Conservation (phyloP, 2,329 filamentous ascomycete genomes). For the Apiospora kogelbergensis region DNA sequence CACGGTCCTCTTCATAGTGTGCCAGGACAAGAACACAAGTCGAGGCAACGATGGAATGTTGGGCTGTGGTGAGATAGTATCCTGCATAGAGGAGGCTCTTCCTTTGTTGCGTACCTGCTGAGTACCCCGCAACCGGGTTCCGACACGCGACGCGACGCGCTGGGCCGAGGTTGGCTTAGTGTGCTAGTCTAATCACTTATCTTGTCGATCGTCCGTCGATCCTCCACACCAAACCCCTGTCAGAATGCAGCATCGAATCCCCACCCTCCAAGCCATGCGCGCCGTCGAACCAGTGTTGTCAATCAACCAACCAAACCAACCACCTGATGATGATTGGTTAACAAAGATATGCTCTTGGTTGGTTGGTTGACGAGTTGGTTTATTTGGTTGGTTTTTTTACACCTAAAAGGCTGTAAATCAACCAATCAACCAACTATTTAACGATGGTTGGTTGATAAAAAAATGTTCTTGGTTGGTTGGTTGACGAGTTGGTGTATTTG, state of each 20-base stretch:
- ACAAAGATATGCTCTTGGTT: too few species aligned
- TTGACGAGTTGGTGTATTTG: too few species aligned
- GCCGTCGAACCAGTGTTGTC: too few species aligned
- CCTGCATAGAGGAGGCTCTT: neutral
- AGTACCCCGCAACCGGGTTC: neutral
- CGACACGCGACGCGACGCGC: neutral
- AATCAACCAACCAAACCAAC: neutral
- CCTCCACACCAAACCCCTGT: neutral
- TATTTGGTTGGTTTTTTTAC: too few species aligned
- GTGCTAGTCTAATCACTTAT: neutral
- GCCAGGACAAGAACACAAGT: neutral
- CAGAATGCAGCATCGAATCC: neutral
- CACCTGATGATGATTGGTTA: too few species aligned
- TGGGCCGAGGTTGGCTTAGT: neutral
- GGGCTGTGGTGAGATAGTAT: neutral
- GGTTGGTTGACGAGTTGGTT: too few species aligned
- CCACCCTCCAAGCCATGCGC: neutral
- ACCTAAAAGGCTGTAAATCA: too few species aligned
- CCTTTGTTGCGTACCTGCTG: neutral
- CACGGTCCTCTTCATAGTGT: neutral
- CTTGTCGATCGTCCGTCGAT: neutral
- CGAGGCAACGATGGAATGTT: neutral
- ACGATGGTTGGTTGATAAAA: too few species aligned
- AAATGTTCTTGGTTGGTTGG: too few species aligned
- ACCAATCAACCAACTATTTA: too few species aligned